A percentile compares a stretch with the other conserved stretches of the same genome.
These are phyloP conservation scores for Sclerotinia subarctica DNA, from an alignment of 2,329 filamentous ascomycete genomes.

Conservation along the genomic window DNA sequence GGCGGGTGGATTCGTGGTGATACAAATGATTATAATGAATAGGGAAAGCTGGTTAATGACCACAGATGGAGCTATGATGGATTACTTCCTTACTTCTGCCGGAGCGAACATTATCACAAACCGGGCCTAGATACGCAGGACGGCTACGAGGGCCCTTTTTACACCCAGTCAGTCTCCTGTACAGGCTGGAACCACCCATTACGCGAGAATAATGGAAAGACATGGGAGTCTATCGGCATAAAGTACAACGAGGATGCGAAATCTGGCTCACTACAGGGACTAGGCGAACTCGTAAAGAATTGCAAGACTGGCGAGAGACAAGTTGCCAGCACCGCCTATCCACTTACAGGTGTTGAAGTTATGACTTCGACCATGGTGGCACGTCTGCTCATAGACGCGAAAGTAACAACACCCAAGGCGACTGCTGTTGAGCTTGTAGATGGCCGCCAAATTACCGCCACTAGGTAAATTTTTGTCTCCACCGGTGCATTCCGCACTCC, in stretches of 20 bases:
- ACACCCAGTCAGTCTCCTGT: not conserved
- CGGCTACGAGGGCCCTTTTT: conserved; percentile 2
- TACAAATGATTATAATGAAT: conserved; percentile 46
- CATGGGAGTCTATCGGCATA: not conserved
- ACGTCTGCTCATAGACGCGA: not conserved
- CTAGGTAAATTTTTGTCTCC: not conserved
- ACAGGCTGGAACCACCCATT: not conserved
- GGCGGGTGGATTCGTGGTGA: conserved; percentile 44
- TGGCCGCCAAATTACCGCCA: not conserved
- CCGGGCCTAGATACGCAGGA: not conserved
- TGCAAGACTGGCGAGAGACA: not conserved
- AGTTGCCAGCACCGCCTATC: not conserved
- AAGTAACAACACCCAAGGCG: not conserved
- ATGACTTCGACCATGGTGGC: not conserved
- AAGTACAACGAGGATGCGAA: not conserved
- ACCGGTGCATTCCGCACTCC: conserved; percentile 3
- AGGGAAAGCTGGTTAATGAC: conserved; percentile 43
- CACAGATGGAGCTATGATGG: conserved; percentile 46
- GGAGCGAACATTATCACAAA: conserved; percentile 37
- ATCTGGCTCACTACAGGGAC: not conserved
- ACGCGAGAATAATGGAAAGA: not conserved
- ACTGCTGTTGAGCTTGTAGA: not conserved
- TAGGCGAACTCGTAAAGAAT: not conserved
- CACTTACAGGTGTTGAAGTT: not conserved
- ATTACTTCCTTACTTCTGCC: conserved; percentile 46